A percentile compares a stretch with the other conserved stretches of the same genome.
These are phyloP conservation scores for Pestalotiopsis sp. DNA, from an alignment of 2,329 filamentous ascomycete genomes.

Conservation along the genomic window DNA sequence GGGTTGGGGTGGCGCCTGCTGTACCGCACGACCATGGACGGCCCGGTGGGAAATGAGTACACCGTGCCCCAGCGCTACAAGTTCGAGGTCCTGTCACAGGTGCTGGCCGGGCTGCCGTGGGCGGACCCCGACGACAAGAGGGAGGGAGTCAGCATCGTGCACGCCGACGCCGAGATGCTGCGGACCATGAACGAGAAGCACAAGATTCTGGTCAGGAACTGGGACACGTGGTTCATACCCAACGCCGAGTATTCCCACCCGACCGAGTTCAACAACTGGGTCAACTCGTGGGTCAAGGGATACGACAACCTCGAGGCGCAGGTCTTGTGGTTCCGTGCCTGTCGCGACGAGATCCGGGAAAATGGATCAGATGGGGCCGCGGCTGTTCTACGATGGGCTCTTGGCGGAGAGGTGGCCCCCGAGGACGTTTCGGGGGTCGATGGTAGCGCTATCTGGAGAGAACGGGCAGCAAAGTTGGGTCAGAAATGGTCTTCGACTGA, in stretches of 20 bases:
- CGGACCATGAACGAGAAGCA: not conserved
- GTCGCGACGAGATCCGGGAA: not conserved
- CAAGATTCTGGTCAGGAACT: not conserved
- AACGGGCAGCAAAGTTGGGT: not conserved
- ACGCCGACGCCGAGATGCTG: not conserved
- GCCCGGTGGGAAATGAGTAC: not conserved
- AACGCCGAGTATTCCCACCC: not conserved
- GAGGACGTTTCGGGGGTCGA: not conserved
- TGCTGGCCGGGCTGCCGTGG: conserved; percentile 5
- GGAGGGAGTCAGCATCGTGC: not conserved
- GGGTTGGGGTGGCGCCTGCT: not conserved
- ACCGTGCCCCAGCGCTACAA: not conserved
- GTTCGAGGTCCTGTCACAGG: not conserved
- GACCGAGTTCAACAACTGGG: not conserved
- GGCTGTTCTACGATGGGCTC: not conserved
- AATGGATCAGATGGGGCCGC: not conserved
- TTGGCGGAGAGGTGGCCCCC: not conserved
- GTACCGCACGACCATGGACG: not conserved
- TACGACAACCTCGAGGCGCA: conserved; percentile 9
- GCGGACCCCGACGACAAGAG: not conserved
- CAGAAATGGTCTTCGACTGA: not conserved
- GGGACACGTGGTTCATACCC: not conserved
- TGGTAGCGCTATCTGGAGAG: not conserved
- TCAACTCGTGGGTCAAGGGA: conserved; percentile 3
- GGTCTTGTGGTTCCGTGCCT: conserved; percentile 5